These are phyloP conservation scores for Quillaja saponaria DNA, from an alignment of 306 rosid genomes.

Conservation along the genomic window DNA sequence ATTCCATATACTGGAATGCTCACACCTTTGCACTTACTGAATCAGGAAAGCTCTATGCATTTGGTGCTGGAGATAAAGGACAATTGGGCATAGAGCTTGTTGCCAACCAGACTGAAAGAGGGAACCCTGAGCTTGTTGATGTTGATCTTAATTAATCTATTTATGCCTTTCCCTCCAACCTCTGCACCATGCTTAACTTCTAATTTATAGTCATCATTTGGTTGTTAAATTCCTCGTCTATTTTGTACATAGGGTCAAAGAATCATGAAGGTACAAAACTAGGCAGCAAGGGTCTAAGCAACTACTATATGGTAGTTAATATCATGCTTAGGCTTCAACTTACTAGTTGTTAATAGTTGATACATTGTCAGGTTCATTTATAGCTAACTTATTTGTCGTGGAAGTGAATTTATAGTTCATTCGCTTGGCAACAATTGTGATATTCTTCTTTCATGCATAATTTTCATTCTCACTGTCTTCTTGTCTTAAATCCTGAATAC, in stretches of 20 bases:
- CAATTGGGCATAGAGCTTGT: constrained; percentile 80
- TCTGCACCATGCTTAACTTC: constrained; percentile 32
- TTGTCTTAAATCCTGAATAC: too few relatives aligned
- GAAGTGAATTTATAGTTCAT: constrained; percentile 36
- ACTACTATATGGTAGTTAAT: constrained; percentile 45
- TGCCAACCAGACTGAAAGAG: constrained; percentile 77
- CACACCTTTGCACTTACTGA: constrained; percentile 94
- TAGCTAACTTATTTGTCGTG: constrained; percentile 27
- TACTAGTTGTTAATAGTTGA: constrained; percentile 48
- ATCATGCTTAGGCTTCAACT: constrained; percentile 52
- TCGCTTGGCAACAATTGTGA: constrained; percentile 21
- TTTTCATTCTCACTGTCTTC: neutral
- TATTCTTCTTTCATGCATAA: constrained; percentile 21
- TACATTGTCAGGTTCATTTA: constrained; percentile 52
- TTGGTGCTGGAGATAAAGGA: constrained; percentile 95
- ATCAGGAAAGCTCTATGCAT: constrained; percentile 86
- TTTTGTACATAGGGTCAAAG: constrained; percentile 62
- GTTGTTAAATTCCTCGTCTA: constrained; percentile 48
- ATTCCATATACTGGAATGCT: constrained; percentile 88
- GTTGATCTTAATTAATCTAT: constrained; percentile 71
- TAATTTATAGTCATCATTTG: constrained; percentile 51
- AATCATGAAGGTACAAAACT: constrained; percentile 40
- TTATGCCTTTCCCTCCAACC: constrained; percentile 22
- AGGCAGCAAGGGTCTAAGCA: constrained; percentile 48
- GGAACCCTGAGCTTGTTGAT: constrained; percentile 67